Percentiles rank a stretch among this genome's conserved stretches.
These are phyloP conservation scores for Zygosaccharomyces sapae DNA, from an alignment of 1,139 yeast species.

Conservation along the genomic window DNA sequence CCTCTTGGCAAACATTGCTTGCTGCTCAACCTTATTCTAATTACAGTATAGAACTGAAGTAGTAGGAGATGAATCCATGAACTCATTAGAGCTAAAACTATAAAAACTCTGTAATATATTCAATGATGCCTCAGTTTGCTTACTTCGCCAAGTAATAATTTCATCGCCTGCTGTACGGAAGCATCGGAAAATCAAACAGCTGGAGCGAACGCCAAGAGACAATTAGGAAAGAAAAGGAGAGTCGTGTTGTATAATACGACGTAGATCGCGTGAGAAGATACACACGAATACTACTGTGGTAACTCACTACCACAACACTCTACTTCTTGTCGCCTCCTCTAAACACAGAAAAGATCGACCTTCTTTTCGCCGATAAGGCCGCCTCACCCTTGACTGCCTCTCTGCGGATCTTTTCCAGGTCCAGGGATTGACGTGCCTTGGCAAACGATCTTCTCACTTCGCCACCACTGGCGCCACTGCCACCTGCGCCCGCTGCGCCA, in stretches of 20 bases:
- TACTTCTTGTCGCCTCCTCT: slow-evolving; percentile 16
- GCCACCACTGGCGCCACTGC: slow-evolving; percentile 3
- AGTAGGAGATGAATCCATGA: no score
- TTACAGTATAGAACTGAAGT: no score
- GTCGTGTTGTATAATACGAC: no score
- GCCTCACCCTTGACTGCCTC: slow-evolving; percentile 21
- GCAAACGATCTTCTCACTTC: slow-evolving; percentile 25
- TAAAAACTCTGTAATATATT: not conserved
- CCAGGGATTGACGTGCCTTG: slow-evolving; percentile 30
- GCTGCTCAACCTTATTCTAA: no score
- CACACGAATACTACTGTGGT: no score
- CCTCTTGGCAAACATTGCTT: no score
- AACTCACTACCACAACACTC: not conserved
- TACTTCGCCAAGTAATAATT: not conserved
- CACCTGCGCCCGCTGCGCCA: not conserved
- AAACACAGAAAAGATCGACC: slow-evolving; percentile 27
- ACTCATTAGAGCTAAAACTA: no score
- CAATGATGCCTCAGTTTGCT: not conserved
- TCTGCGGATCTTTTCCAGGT: slow-evolving; percentile 28
- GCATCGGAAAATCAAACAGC: not conserved
- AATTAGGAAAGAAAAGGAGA: not conserved
- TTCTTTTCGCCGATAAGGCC: slow-evolving; percentile 26
- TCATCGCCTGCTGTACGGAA: not conserved
- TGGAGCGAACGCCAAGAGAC: not conserved
- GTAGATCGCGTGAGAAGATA: no score